A percentile compares a stretch with the other conserved stretches of the same genome.
These are phyloP conservation scores for Saksenaea vasiformis DNA, from an alignment of 371 early-diverging fungal genomes.

Conservation along the genomic window DNA sequence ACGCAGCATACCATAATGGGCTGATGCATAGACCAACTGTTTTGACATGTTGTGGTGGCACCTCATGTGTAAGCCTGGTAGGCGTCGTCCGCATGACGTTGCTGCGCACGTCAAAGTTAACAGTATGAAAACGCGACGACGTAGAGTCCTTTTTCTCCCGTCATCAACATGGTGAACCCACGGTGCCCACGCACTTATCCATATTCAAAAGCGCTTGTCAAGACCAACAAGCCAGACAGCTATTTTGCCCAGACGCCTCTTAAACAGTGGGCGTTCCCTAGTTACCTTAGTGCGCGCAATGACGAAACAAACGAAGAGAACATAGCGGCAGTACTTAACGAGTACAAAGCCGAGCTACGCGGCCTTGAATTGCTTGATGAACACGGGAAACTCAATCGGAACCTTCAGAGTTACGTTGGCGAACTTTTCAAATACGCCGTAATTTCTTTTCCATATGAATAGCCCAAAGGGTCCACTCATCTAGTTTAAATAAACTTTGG, in stretches of 20 bases:
- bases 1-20: too few relatives aligned
- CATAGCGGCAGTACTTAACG: neutral
- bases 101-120: too few relatives aligned
- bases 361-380: neutral
- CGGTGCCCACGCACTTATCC: neutral
- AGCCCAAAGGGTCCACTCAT: neutral
- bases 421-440: neutral
- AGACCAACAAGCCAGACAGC: neutral
- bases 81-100: neutral
- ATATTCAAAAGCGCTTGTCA: neutral
- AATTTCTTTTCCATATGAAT: neutral
- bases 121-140: neutral
- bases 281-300: constrained; percentile 62
- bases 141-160: neutral
- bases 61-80: too few relatives aligned
- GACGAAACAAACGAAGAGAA: constrained; percentile 54
- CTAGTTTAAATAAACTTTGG: neutral
- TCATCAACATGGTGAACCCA: neutral
- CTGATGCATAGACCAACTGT: too few relatives aligned
- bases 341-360: constrained; percentile 3
- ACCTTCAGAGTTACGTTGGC: neutral
- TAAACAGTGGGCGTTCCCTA: constrained; percentile 70
- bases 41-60: too few relatives aligned
- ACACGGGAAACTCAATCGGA: neutral
- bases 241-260: constrained; percentile 19